A percentile compares a stretch with the other conserved stretches of the same genome.
Conservation (phyloP, 345 rosid species). For the Aquilaria sinensis region DNA sequence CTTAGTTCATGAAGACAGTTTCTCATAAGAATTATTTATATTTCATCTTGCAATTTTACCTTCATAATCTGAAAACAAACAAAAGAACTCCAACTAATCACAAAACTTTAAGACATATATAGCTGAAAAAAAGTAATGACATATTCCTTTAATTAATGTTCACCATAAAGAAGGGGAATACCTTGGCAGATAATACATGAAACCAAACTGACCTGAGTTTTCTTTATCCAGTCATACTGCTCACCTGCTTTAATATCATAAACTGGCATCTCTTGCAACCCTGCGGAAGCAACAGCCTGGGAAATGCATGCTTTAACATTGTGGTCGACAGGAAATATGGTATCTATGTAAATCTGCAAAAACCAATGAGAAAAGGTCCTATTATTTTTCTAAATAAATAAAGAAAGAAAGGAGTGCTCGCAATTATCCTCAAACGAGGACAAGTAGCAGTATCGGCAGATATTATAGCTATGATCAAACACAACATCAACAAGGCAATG, state of each 20-base stretch:
- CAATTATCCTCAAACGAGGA: neutral
- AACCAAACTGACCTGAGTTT: constrained; percentile 50
- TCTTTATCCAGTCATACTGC: constrained; percentile 61
- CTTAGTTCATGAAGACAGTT: no score
- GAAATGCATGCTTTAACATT: constrained; percentile 57
- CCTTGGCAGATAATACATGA: no score
- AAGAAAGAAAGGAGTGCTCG: neutral
- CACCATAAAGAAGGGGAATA: neutral
- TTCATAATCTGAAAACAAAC: no score
- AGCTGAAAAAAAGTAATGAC: no score
- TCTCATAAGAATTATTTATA: no score
- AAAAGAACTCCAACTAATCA: no score
- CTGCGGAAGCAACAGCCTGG: constrained; percentile 61
- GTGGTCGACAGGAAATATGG: constrained; percentile 53
- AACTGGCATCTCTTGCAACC: constrained; percentile 53
- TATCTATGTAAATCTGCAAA: constrained; percentile 53
- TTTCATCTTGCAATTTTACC: no score
- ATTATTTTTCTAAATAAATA: constrained; percentile 1
- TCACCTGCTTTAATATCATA: constrained; percentile 60
- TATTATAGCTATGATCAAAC: no score
- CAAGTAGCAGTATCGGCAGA: no score
- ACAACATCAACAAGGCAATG: no score
- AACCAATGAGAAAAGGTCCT: neutral
- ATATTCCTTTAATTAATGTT: no score
- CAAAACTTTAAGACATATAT: neutral